A percentile compares a stretch with the other conserved stretches of the same genome.
phyloP scores from a whole-genome alignment of 1,139 yeast species.

The Ogataea hybrid region DNA sequence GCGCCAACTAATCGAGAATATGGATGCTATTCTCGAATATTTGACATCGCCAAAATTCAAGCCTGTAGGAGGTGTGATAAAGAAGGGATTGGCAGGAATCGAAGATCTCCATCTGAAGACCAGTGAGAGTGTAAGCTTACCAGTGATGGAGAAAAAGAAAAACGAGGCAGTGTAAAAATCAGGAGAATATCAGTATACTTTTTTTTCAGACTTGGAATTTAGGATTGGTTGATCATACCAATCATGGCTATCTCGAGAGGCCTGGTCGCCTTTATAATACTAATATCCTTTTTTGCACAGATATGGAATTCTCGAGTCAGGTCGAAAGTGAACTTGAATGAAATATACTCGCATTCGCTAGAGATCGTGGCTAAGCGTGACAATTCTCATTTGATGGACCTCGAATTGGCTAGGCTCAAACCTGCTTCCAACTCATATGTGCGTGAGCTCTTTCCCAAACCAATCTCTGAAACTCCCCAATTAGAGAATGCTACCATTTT shows the following conservation, averaged over 20 bases:
- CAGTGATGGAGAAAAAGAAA: conserved; percentile 23
- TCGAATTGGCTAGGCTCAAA: conserved; percentile 25
- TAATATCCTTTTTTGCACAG: neutral
- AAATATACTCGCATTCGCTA: conserved; percentile 15
- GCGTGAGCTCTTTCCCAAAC: conserved; percentile 18
- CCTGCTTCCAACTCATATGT: conserved; percentile 32
- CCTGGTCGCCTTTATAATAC: neutral
- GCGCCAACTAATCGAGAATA: conserved; percentile 47
- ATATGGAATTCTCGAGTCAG: neutral
- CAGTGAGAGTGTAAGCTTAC: conserved; percentile 60
- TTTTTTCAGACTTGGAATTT: conserved; percentile 1
- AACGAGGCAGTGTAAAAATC: conserved; percentile 3
- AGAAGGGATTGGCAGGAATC: conserved; percentile 40
- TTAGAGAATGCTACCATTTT: conserved; percentile 61
- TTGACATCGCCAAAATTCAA: conserved; percentile 44
- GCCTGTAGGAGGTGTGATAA: conserved; percentile 61
- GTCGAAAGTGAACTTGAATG: conserved; percentile 2
- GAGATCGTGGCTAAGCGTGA: conserved; percentile 6
- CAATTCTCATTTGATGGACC: conserved; percentile 13
- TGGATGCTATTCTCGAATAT: conserved; percentile 53
- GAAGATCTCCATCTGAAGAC: conserved; percentile 59
- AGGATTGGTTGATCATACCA: too few species aligned
- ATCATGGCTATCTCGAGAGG: neutral
- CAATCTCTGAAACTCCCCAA: conserved; percentile 6
- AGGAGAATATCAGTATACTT: neutral